These are phyloP conservation scores for Arabidopsis hybrid DNA, from an alignment of 441 rosid species.

Conservation along the genomic window DNA sequence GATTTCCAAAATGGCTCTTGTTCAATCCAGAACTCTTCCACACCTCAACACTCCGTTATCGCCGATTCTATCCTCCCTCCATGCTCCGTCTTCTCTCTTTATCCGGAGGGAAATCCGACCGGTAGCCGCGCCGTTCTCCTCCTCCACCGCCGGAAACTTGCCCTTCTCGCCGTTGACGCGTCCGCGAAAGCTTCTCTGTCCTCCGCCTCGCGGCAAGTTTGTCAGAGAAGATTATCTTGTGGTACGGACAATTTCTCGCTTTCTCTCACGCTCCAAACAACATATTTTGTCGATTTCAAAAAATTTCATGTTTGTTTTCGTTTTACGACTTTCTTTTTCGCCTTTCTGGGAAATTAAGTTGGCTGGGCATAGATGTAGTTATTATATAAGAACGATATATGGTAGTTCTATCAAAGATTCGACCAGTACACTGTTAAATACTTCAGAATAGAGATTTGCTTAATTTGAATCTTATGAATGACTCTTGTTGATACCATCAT, in stretches of 20 bases:
- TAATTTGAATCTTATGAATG: constrained; percentile 13
- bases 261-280: neutral
- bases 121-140: constrained; percentile 43
- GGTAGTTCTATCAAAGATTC: neutral
- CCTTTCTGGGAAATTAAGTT: constrained; percentile 3
- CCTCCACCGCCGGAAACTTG: constrained; percentile 36
- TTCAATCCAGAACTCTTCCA: constrained; percentile 50
- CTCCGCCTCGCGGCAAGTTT: constrained; percentile 71
- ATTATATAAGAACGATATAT: constrained; percentile 9
- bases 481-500: constrained; percentile 8
- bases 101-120: constrained; percentile 42
- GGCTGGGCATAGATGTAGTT: neutral
- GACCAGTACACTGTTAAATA: neutral
- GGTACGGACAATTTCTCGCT: constrained; percentile 51
- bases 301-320: constrained; percentile 12
- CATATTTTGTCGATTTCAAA: neutral
- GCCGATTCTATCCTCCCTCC: constrained; percentile 41
- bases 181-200: constrained; percentile 68
- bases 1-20: constrained; percentile 57
- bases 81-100: constrained; percentile 43
- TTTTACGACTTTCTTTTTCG: neutral
- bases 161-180: constrained; percentile 56
- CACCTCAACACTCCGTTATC: constrained; percentile 30
- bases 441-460: constrained; percentile 2
- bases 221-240: constrained; percentile 89